A percentile compares a stretch with the other conserved stretches of the same genome.
Evolutionary conservation across 345 rosid species (phyloP).

Genomic region (Pistacia integerrima): DNA sequence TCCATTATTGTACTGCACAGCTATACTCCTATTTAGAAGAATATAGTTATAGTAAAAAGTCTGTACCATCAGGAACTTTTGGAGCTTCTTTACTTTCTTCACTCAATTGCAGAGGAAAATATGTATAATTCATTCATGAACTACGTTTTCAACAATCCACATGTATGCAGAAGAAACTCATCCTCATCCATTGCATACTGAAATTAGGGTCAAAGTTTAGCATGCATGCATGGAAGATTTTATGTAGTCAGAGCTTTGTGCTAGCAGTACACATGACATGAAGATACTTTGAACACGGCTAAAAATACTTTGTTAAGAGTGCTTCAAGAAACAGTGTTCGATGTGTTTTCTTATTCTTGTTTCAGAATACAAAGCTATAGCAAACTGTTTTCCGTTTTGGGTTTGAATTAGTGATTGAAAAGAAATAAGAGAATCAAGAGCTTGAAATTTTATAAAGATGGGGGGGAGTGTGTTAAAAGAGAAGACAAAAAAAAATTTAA

Average conservation of each 20-base stretch:
- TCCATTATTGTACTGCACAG: no score
- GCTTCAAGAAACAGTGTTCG: neutral
- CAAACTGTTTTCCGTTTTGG: neutral
- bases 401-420: conserved; percentile 5
- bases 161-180: neutral
- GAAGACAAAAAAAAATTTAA: conserved; percentile 20
- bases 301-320: neutral
- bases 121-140: neutral
- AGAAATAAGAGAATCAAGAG: conserved; percentile 4
- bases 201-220: neutral
- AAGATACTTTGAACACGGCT: conserved; percentile 22
- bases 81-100: neutral
- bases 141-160: neutral
- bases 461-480: conserved; percentile 25
- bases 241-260: no score
- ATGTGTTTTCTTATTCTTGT: conserved; percentile 1
- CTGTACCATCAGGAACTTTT: neutral
- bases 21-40: neutral
- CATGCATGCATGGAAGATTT: no score
- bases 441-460: conserved; percentile 12
- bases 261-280: neutral
- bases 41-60: neutral
- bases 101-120: neutral
- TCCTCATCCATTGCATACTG: neutral
- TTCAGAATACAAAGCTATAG: neutral